Evolutionary conservation across 345 rosid species (phyloP).

Genomic region (Eucalyptus pauciflora): DNA sequence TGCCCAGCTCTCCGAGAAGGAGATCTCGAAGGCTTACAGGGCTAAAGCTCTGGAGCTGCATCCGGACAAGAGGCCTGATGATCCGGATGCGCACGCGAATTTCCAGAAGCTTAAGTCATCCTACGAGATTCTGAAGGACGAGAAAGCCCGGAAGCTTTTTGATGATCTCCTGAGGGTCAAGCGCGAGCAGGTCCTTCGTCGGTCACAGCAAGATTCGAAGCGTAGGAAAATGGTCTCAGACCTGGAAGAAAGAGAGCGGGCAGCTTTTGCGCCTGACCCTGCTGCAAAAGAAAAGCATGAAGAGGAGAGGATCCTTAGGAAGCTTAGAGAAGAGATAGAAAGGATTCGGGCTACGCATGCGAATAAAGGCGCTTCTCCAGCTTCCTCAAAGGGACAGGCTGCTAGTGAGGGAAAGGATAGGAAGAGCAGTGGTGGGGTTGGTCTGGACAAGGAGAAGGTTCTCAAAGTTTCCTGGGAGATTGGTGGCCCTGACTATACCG

Average conservation of each 20-base stretch:
- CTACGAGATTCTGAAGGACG: constrained; percentile 67
- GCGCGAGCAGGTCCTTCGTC: constrained; percentile 46
- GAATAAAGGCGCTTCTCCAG: constrained; percentile 15
- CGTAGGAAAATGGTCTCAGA: constrained; percentile 72
- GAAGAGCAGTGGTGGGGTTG: constrained; percentile 5
- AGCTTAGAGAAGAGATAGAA: constrained; percentile 62
- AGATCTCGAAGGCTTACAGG: constrained; percentile 72
- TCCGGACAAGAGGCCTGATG: constrained; percentile 81
- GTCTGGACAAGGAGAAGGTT: constrained; percentile 46
- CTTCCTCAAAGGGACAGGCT: constrained; percentile 13
- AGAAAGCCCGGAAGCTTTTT: constrained; percentile 69
- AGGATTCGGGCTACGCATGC: constrained; percentile 59
- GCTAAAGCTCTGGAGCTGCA: constrained; percentile 71
- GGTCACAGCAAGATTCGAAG: constrained; percentile 48
- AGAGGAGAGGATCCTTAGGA: constrained; percentile 60
- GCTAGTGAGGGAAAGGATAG: constrained; percentile 11
- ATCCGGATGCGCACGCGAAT: constrained; percentile 66
- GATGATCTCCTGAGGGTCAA: constrained; percentile 75
- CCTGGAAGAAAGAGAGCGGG: constrained; percentile 74
- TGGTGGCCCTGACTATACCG: constrained; percentile 47
- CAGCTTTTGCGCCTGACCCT: constrained; percentile 50
- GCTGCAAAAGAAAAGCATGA: constrained; percentile 28
- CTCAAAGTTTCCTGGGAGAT: constrained; percentile 83
- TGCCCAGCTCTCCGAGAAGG: constrained; percentile 51
- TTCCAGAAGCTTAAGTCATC: constrained; percentile 73